These are phyloP conservation scores for Terana coerulea DNA, from an alignment of 768 basidiomycete species.

Conservation along the genomic window DNA sequence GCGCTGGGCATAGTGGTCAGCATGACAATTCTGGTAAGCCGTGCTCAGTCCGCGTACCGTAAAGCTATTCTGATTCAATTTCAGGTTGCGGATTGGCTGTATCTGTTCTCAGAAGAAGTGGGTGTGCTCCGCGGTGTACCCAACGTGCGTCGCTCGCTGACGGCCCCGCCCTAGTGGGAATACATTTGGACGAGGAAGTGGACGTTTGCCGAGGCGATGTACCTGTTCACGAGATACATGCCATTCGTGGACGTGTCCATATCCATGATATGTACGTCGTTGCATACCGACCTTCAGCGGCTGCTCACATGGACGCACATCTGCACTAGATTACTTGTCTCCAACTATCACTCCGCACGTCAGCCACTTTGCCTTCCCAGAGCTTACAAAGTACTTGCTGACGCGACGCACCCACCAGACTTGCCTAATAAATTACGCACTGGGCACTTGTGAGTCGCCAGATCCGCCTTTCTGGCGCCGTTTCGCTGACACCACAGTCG, in stretches of 20 bases:
- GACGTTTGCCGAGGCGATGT: not conserved
- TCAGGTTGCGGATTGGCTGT: not conserved
- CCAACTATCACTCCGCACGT: conserved; percentile 1
- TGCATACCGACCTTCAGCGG: not conserved
- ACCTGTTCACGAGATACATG: conserved; percentile 1
- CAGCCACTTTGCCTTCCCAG: not conserved
- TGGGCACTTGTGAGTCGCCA: conserved; percentile 1
- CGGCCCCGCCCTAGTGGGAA: not conserved
- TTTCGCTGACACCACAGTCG: not conserved
- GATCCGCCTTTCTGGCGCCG: not conserved
- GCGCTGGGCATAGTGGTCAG: not conserved
- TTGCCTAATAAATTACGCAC: not conserved
- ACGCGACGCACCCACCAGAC: not conserved
- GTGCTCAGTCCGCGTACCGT: too few species aligned
- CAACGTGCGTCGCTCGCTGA: not conserved
- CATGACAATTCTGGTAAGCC: conserved; percentile 1
- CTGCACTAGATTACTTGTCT: not conserved
- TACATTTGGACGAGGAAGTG: conserved; percentile 1
- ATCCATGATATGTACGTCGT: not conserved
- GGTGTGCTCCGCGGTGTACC: not conserved
- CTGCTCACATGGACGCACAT: not conserved
- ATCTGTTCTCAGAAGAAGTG: not conserved
- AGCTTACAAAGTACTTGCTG: too few species aligned
- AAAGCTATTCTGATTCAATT: too few species aligned
- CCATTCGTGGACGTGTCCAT: conserved; percentile 1